These are phyloP conservation scores for Fusarium newnesense DNA, from an alignment of 2,329 filamentous ascomycete species.

Conservation along the genomic window DNA sequence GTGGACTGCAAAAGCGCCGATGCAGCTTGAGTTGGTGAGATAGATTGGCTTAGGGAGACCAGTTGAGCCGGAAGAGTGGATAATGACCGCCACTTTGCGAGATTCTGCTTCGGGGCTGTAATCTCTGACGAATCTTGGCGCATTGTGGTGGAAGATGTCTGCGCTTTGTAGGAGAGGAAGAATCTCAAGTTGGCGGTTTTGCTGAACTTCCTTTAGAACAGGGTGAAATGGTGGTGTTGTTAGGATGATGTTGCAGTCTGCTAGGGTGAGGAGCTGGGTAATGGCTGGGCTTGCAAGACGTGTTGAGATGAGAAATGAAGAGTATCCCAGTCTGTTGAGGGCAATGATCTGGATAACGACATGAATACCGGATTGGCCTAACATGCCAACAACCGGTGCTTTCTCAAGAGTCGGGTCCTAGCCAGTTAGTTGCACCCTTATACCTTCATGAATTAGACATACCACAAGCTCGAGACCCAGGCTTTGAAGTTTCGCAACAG, in stretches of 20 bases:
- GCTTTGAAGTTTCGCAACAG: slow-evolving; percentile 24
- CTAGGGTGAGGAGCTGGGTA: slow-evolving; percentile 23
- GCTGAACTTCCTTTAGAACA: slow-evolving; percentile 24
- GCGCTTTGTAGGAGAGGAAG: slow-evolving; percentile 17
- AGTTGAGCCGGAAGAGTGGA: slow-evolving; percentile 62
- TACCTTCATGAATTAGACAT: no score
- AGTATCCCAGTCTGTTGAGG: slow-evolving; percentile 34
- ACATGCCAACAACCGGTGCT: slow-evolving; percentile 36
- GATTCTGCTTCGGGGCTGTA: slow-evolving; percentile 28
- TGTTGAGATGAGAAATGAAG: slow-evolving; percentile 38
- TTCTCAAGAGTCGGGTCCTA: slow-evolving; percentile 26
- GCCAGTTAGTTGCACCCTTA: no score
- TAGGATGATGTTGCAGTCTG: slow-evolving; percentile 23
- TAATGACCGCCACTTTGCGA: slow-evolving; percentile 32
- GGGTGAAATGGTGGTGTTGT: slow-evolving; percentile 32
- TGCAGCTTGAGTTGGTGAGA: slow-evolving; percentile 61
- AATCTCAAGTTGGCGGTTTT: slow-evolving; percentile 18
- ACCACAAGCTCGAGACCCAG: slow-evolving; percentile 29
- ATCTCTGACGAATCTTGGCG: slow-evolving; percentile 27
- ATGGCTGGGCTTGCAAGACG: slow-evolving; percentile 34
- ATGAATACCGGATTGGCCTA: slow-evolving; percentile 35
- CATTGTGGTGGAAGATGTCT: slow-evolving; percentile 15
- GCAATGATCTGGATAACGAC: slow-evolving; percentile 37
- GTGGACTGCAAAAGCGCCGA: slow-evolving; percentile 57
- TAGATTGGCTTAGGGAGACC: slow-evolving; percentile 72